These are phyloP conservation scores for Aspergillus japonicus DNA, from an alignment of 2,329 filamentous ascomycete species.

Conservation along the genomic window DNA sequence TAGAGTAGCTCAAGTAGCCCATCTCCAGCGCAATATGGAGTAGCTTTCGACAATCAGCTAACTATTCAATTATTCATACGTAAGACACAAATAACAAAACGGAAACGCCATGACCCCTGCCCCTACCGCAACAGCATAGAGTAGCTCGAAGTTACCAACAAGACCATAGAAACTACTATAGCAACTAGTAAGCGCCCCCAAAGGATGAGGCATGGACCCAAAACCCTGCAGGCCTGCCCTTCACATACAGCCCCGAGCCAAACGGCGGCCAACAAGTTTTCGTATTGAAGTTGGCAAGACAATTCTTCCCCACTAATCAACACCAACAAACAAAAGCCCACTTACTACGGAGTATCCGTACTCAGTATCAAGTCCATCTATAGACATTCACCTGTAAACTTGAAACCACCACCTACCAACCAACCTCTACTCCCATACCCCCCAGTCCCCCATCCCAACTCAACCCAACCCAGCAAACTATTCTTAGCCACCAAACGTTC, in stretches of 20 bases:
- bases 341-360: too few species aligned
- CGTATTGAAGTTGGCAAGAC: too few species aligned
- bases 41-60: neutral
- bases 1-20: neutral
- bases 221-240: neutral
- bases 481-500: too few species aligned
- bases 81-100: neutral
- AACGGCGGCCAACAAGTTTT: neutral
- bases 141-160: neutral
- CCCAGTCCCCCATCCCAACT: too few species aligned
- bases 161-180: neutral
- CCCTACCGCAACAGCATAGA: neutral
- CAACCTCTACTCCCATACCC: too few species aligned
- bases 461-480: too few species aligned
- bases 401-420: too few species aligned
- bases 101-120: too few species aligned
- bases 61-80: neutral
- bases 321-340: too few species aligned
- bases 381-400: too few species aligned
- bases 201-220: neutral
- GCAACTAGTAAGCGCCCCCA: neutral
- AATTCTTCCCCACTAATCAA: too few species aligned
- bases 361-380: too few species aligned
- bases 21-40: neutral
- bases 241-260: neutral